phyloP scores from a whole-genome alignment of 257 asterid species.

The Lantana camara region DNA sequence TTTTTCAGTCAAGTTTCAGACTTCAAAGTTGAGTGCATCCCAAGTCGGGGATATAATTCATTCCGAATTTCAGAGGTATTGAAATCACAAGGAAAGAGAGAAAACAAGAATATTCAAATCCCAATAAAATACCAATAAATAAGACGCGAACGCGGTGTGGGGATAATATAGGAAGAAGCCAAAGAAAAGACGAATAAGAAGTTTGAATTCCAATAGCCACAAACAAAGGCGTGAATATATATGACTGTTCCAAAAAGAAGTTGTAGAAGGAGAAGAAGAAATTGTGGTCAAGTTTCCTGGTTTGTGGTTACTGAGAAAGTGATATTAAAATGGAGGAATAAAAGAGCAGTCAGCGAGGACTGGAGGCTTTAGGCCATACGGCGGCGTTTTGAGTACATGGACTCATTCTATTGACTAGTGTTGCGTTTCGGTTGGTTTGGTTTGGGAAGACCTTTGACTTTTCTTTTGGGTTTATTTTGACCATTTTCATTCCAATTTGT shows the following conservation, averaged over 20 bases:
- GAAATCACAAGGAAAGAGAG: slow-evolving; percentile 2
- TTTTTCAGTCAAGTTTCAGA: background rate
- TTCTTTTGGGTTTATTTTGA: slow-evolving; percentile 9
- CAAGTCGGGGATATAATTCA: background rate
- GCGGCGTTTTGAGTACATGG: slow-evolving; percentile 22
- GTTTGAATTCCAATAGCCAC: slow-evolving; percentile 15
- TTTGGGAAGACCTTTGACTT: slow-evolving; percentile 22
- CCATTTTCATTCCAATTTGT: slow-evolving; percentile 4
- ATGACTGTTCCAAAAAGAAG: background rate
- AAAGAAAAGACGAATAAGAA: slow-evolving; percentile 16
- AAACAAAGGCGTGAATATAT: background rate
- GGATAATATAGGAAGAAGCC: slow-evolving; percentile 5
- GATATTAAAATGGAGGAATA: slow-evolving; percentile 11
- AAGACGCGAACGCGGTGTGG: background rate
- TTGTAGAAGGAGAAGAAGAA: slow-evolving; percentile 3
- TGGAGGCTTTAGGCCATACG: slow-evolving; percentile 15
- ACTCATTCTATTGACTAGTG: slow-evolving; percentile 16
- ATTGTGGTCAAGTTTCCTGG: background rate
- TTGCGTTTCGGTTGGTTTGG: slow-evolving; percentile 16
- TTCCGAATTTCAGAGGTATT: no score
- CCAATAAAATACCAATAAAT: slow-evolving; percentile 4
- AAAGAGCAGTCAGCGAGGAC: slow-evolving; percentile 28
- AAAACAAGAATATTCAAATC: no score
- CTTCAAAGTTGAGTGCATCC: no score
- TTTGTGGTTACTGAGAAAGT: slow-evolving; percentile 13